phyloP scores from a whole-genome alignment of 1,139 yeast genomes.

The Nadsonia starkeyi-henricii region DNA sequence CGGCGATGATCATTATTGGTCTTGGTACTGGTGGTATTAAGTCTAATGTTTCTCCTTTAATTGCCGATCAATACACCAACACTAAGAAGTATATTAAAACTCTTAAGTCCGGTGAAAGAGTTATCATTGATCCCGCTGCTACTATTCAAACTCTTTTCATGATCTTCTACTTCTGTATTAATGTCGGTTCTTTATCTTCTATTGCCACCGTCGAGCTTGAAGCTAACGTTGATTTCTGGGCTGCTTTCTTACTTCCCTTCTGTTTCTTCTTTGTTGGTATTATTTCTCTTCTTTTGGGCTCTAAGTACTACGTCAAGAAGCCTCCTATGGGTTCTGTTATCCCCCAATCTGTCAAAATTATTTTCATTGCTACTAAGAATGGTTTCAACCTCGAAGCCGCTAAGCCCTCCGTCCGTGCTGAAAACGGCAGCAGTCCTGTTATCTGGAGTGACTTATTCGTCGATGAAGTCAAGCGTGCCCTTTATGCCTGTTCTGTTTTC shows the following conservation, averaged over 20 bases:
- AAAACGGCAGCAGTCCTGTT: conserved; percentile 28
- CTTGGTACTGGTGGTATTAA: conserved; percentile 75
- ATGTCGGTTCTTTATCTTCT: conserved; percentile 66
- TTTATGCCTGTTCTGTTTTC: conserved; percentile 51
- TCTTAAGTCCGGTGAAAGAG: conserved; percentile 47
- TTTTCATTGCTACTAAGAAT: conserved; percentile 34
- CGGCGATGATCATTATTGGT: conserved; percentile 56
- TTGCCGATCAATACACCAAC: conserved; percentile 60
- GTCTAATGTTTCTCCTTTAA: conserved; percentile 62
- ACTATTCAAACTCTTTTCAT: conserved; percentile 65
- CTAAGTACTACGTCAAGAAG: conserved; percentile 40
- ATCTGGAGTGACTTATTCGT: conserved; percentile 51
- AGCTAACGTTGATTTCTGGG: conserved; percentile 61
- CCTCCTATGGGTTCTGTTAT: conserved; percentile 55
- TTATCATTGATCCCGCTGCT: conserved; percentile 55
- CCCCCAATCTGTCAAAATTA: conserved; percentile 39
- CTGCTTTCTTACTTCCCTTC: conserved; percentile 57
- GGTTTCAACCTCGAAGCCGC: conserved; percentile 40
- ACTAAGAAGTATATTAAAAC: conserved; percentile 45
- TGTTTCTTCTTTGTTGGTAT: conserved; percentile 49
- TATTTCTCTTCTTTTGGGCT: conserved; percentile 40
- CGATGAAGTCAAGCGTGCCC: conserved; percentile 45
- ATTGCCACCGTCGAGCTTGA: conserved; percentile 68
- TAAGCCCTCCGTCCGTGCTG: conserved; percentile 35
- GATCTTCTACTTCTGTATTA: conserved; percentile 68